phyloP scores from a whole-genome alignment of 108 stramenopile species.

The Discostella pseudostelligera region DNA sequence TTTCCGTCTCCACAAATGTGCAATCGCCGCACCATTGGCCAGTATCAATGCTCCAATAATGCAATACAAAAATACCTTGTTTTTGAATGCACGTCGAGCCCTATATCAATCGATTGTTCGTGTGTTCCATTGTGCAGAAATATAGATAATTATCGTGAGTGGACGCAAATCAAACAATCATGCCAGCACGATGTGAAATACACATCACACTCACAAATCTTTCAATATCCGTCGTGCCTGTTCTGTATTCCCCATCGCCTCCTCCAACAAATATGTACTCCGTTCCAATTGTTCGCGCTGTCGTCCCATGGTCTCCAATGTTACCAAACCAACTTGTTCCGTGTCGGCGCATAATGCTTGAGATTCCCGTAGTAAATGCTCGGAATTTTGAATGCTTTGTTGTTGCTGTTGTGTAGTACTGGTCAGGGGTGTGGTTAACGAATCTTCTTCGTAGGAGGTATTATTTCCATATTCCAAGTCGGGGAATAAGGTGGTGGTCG shows the following conservation, averaged over 20 bases:
- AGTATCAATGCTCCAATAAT: conserved; percentile 58
- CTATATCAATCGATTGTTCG: conserved; percentile 18
- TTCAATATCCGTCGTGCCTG: conserved; percentile 66
- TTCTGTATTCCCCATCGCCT: conserved; percentile 45
- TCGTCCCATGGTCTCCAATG: conserved; percentile 62
- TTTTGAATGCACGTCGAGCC: conserved; percentile 55
- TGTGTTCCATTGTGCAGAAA: not conserved
- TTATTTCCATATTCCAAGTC: conserved; percentile 14
- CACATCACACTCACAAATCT: conserved; percentile 43
- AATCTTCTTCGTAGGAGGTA: conserved; percentile 23
- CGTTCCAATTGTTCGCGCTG: conserved; percentile 79
- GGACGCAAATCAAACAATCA: not conserved
- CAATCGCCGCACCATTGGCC: conserved; percentile 49
- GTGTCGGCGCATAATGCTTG: conserved; percentile 70
- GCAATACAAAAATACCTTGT: conserved; percentile 61
- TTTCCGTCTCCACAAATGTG: conserved; percentile 35
- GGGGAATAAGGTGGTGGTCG: conserved; percentile 9
- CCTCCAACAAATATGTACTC: conserved; percentile 46
- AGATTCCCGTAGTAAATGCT: conserved; percentile 71
- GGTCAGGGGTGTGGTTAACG: conserved; percentile 21
- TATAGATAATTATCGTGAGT: not conserved
- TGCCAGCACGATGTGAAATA: not conserved
- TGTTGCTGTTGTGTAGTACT: conserved; percentile 29
- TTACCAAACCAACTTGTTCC: conserved; percentile 68
- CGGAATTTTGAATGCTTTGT: conserved; percentile 56